Evolutionary conservation across 2,329 filamentous ascomycete species (phyloP), one percentile per base, ranked within the genome.

Genomic region (Drechslerella coelobrocha): DNA sequence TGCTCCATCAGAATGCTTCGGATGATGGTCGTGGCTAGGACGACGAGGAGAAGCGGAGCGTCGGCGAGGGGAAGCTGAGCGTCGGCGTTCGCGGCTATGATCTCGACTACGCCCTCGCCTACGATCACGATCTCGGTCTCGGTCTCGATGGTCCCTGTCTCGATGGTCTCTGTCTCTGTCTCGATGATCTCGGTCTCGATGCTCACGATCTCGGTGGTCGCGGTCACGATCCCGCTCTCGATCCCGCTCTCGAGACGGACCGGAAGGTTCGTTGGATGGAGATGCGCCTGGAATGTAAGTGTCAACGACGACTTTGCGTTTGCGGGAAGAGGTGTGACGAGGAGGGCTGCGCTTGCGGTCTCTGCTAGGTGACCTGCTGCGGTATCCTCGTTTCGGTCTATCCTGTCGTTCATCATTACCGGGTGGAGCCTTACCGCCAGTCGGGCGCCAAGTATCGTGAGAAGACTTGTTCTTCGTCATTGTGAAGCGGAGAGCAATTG

Each of bases 401-500:
- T 69, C 65, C 7, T 45, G 31, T 31, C 65, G 29, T 23, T 69
- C 65, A 14, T 69, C 65, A 24, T 34, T 48, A 17, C 45, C 53
- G 2, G 51, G 3, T 6, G 57, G 65, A 14, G 51, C 57, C 51
- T 69, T 69, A 8, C 65, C 65, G 8, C 47, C 21, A 17, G 27
- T 57, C 1, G 65, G 65, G 31, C 65, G 65, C 48, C 60, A 69
- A 14, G 65, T 62, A 47, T 69, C 65, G 23, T 69, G 65, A 26
- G 56, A 51, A 17, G 57, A 61, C 39, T 62, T 69, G 9, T 29
- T 57, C 17, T 69, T 69, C 26, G 57, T 62, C 65, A 69, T 69
- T 39, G 56, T 54, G 31, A 19, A 57, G 19, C 14, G 2, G 6
- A 8, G 17, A 26, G 39, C 7, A 41, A 37, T 29, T 26, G 43